Conservation (phyloP, 1,284 basidiomycete genomes). For the Apiotrichum montevideense region DNA sequence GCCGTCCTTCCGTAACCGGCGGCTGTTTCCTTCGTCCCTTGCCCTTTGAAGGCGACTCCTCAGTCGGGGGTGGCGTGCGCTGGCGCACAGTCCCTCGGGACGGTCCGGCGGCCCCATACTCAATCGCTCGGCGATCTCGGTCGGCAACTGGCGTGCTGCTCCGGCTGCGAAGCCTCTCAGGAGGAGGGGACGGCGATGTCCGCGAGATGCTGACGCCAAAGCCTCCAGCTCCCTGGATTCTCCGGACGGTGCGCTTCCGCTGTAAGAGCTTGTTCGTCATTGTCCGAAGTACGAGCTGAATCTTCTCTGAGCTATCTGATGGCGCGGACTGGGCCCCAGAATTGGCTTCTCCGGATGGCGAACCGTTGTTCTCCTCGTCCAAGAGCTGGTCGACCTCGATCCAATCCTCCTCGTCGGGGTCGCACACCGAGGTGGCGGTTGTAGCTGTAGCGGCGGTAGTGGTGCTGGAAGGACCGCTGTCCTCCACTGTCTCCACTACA, state of each 20-base stretch:
- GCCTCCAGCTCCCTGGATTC: constrained; percentile 17
- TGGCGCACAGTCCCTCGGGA: not conserved
- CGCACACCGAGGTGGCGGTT: not conserved
- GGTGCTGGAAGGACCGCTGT: not conserved
- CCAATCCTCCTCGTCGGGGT: constrained; percentile 39
- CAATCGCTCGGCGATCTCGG: not conserved
- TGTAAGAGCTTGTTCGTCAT: constrained; percentile 49
- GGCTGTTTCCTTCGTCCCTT: constrained; percentile 15
- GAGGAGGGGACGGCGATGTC: constrained; percentile 5
- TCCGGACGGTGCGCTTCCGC: constrained; percentile 42
- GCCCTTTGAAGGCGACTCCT: not conserved
- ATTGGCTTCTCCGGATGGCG: not conserved
- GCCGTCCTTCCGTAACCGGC: not conserved
- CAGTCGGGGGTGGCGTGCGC: not conserved
- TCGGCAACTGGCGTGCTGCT: constrained; percentile 1
- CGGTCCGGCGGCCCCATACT: constrained; percentile 1
- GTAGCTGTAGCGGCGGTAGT: not conserved
- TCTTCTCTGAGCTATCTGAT: constrained; percentile 31
- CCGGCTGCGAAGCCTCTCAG: not conserved
- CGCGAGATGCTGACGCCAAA: not conserved
- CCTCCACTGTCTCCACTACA: constrained; percentile 13
- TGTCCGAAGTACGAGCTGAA: constrained; percentile 48
- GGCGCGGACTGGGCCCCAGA: not conserved
- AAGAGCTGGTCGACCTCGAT: constrained; percentile 38
- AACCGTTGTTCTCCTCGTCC: constrained; percentile 7